Base-by-base conservation (phyloP, 164 flowering plant species). In the Protea cynaroides region DNA sequence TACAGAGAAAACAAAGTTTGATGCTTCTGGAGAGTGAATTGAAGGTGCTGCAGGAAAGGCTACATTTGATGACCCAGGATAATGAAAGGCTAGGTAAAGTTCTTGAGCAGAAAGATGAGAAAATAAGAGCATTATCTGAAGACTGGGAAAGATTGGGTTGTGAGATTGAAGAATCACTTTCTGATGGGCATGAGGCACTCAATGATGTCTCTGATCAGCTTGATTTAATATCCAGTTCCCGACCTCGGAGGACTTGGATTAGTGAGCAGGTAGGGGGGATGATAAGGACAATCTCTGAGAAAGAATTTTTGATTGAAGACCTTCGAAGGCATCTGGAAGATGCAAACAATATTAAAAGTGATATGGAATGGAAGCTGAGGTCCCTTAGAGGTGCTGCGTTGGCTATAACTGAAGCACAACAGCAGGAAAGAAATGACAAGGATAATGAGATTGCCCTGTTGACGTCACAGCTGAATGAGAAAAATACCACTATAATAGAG, bases 341-440 rank as follows among this genome's bases (percentile, higher is more conserved):
- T 73, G 92, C 92, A 55, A 80, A 80, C 22, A 76, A 67, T 43
- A 78, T 72, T 65, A 76, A 77, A 68, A 70, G 63, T 71, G 92
- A 95, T 59, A 68, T 88, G 78, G 99, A 92, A 25, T 67, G 74
- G 82, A 90, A 86, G 88, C 70, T 95, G 73, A 79, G 82, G 75
- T 90, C 98, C 62, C 72, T 95, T 71, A 84, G 84, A 76, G 97
- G 90, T 24, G 97, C 99, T 25, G 80, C 95, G 52, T 58, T 88
- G 68, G 91, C 74, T 18, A 88, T 95, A 49, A 86, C 86, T 47
- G 97, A 92, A 78, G 81, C 83, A 17, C 97, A 88, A 52, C 83
- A 88, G 71, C 81, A 80, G 59, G 98, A 88, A 64, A 80, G 82
- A 76, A 65, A 56, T 72, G 91, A 83, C 75, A 92, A 80, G 73